Evolutionary conservation across 1,284 basidiomycete genomes (phyloP).

Genomic region (Ganoderma lucidum): DNA sequence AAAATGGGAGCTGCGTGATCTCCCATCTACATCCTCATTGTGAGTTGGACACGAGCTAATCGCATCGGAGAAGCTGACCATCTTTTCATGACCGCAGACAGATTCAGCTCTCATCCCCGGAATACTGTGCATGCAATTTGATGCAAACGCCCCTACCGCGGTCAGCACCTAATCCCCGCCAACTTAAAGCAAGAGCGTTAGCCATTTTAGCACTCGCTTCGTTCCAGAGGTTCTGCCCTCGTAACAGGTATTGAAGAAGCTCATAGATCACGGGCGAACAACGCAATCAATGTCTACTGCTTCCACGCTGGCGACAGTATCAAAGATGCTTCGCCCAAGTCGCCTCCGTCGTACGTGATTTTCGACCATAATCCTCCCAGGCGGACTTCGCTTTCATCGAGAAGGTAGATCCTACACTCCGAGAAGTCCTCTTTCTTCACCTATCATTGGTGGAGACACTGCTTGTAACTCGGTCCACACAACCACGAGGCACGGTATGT

Average conservation of each 20-base stretch:
- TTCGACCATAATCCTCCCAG: background rate
- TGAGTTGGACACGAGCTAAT: background rate
- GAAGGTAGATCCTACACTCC: no score
- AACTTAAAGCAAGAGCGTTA: background rate
- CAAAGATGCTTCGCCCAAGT: background rate
- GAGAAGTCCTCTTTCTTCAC: background rate
- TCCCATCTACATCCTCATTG: background rate
- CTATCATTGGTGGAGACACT: slow-evolving; percentile 1
- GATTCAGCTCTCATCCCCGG: background rate
- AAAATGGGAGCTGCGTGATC: background rate
- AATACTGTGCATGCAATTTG: background rate
- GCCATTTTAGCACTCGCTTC: background rate
- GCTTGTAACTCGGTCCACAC: background rate
- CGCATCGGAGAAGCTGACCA: background rate
- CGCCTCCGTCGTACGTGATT: background rate
- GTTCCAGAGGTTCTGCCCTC: background rate
- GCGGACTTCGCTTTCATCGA: background rate
- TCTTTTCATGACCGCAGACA: slow-evolving; percentile 7
- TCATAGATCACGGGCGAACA: background rate
- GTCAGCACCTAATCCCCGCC: background rate
- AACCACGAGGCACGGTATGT: background rate
- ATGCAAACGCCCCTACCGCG: background rate
- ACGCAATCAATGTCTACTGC: background rate
- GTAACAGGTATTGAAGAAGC: background rate
- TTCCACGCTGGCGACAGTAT: background rate